Percentiles rank a stretch among this genome's conserved stretches.
Evolutionary conservation across 305 asterid genomes (phyloP).

Genomic region (Nicotiana rustica): DNA sequence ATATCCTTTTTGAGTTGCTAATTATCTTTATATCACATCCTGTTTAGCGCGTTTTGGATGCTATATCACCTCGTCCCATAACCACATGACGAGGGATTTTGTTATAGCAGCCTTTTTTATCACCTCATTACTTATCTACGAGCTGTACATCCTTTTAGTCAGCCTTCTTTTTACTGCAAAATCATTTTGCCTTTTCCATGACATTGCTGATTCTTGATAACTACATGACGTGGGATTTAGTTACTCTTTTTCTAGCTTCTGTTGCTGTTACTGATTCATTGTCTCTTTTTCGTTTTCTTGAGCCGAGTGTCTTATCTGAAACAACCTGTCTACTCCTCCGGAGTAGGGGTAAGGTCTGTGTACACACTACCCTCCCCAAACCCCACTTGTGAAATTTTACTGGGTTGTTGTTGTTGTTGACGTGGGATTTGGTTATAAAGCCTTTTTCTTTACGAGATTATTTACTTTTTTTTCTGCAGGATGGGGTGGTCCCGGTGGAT

Average conservation of each 20-base stretch:
- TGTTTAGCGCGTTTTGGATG: not conserved
- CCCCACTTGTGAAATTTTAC: too few relatives aligned
- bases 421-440: not conserved
- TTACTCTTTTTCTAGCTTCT: not conserved
- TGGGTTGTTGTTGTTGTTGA: not conserved
- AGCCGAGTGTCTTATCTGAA: too few relatives aligned
- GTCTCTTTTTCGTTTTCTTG: too few relatives aligned
- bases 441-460: not conserved
- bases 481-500: constrained; percentile 97
- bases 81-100: too few relatives aligned
- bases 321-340: too few relatives aligned
- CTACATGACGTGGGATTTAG: not conserved
- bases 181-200: not conserved
- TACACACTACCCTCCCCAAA: too few relatives aligned
- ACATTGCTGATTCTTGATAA: not conserved
- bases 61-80: not conserved
- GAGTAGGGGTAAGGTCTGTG: too few relatives aligned
- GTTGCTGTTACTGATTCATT: too few relatives aligned
- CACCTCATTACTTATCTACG: not conserved
- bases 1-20: not conserved
- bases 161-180: not conserved
- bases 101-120: too few relatives aligned
- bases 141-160: not conserved
- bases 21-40: not conserved
- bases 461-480: constrained; percentile 58